Conservation (phyloP, 257 asterid genomes). For the Parsonsia alboflavescens region DNA sequence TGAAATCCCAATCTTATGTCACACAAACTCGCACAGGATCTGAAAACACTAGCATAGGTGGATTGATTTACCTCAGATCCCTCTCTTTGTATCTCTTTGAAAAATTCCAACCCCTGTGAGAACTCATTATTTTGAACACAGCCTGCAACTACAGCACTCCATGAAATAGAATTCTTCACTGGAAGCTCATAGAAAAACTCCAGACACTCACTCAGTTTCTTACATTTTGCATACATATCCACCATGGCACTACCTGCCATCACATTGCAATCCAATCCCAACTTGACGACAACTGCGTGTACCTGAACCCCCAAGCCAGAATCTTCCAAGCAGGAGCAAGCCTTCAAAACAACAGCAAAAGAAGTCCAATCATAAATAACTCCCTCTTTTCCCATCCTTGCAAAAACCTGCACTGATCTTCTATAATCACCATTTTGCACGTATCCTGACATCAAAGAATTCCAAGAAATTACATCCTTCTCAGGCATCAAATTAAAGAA, state of each 20-base stretch:
- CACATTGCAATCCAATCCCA: slow-evolving; percentile 59
- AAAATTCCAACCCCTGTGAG: slow-evolving; percentile 48
- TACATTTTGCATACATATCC: slow-evolving; percentile 90
- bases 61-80: slow-evolving; percentile 76
- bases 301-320: slow-evolving; percentile 48
- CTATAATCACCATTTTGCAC: slow-evolving; percentile 47
- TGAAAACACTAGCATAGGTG: slow-evolving; percentile 68
- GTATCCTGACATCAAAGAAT: slow-evolving; percentile 77
- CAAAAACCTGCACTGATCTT: slow-evolving; percentile 42
- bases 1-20: slow-evolving; percentile 54
- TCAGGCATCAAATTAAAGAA: slow-evolving; percentile 57
- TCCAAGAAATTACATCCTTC: slow-evolving; percentile 82
- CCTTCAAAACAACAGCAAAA: slow-evolving; percentile 60
- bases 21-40: slow-evolving; percentile 69
- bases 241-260: slow-evolving; percentile 70
- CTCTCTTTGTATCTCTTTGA: slow-evolving; percentile 65
- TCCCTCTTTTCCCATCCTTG: slow-evolving; percentile 53
- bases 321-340: slow-evolving; percentile 51
- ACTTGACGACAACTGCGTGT: slow-evolving; percentile 51
- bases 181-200: slow-evolving; percentile 51
- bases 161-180: slow-evolving; percentile 66
- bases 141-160: slow-evolving; percentile 88
- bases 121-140: slow-evolving; percentile 53
- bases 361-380: slow-evolving; percentile 58
- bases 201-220: slow-evolving; percentile 50